Evolutionary conservation across 768 basidiomycete species (phyloP).

Genomic region (Suillus lakei): DNA sequence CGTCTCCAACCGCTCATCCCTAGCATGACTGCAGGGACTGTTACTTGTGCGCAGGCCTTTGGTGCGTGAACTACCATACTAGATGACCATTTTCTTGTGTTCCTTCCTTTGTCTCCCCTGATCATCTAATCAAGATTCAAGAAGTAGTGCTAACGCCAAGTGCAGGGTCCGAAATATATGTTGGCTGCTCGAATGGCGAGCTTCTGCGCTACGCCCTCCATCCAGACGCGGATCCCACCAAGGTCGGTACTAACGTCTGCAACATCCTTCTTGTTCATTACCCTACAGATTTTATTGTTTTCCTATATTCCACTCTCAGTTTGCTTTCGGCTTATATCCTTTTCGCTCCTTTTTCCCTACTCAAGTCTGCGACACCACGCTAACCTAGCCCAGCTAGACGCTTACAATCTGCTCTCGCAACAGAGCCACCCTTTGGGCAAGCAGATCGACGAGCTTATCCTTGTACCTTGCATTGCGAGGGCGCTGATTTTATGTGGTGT

Average conservation of each 20-base stretch:
- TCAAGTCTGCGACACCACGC: background rate
- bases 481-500: conserved; percentile 75
- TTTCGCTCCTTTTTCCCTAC: background rate
- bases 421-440: conserved; percentile 71
- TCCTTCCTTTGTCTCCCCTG: conserved; percentile 10
- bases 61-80: conserved; percentile 42
- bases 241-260: conserved; percentile 38
- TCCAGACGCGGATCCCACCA: conserved; percentile 50
- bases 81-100: conserved; percentile 6
- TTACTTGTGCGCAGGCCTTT: conserved; percentile 58
- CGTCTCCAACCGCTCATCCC: conserved; percentile 54
- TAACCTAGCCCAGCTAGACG: conserved; percentile 46
- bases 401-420: conserved; percentile 70
- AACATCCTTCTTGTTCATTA: background rate
- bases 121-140: no score
- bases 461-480: conserved; percentile 76
- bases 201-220: conserved; percentile 80
- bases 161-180: conserved; percentile 82
- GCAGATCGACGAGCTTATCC: conserved; percentile 78
- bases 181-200: conserved; percentile 86
- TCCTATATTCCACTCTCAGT: background rate
- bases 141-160: background rate
- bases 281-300: background rate
- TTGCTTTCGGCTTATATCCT: background rate
- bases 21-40: conserved; percentile 29